A percentile compares a stretch with the other conserved stretches of the same genome.
These are phyloP conservation scores for Colletotrichum navitas DNA, from an alignment of 2,329 filamentous ascomycete genomes.

Conservation along the genomic window DNA sequence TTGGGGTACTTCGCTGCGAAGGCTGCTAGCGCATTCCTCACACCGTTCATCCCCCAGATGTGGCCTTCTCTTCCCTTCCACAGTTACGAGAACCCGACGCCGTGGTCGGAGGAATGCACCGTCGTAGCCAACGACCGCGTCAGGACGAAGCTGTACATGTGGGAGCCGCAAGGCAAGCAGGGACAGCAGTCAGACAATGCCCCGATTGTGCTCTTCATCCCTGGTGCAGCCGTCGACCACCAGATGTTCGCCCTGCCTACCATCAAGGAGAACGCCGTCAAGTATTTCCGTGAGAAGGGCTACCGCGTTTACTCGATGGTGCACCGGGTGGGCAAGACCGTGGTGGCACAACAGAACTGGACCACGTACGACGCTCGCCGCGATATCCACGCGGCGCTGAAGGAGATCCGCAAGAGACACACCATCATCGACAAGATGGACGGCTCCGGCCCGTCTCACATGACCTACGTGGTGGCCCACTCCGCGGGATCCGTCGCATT, in stretches of 20 bases:
- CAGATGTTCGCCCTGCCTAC: conserved; percentile 73
- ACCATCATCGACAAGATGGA: conserved; percentile 33
- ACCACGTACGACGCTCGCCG: conserved; percentile 71
- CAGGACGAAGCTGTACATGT: conserved; percentile 66
- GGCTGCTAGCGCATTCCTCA: conserved; percentile 65
- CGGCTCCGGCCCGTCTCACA: conserved; percentile 46
- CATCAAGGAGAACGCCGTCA: conserved; percentile 71
- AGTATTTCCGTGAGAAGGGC: conserved; percentile 71
- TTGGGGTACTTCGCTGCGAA: conserved; percentile 68
- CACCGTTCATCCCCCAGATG: conserved; percentile 66
- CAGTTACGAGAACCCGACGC: conserved; percentile 65
- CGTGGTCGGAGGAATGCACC: conserved; percentile 56
- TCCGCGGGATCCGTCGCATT: conserved; percentile 75
- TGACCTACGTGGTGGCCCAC: conserved; percentile 70
- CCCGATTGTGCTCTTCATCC: conserved; percentile 70
- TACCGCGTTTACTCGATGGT: conserved; percentile 72
- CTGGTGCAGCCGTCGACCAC: conserved; percentile 73
- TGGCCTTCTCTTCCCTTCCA: conserved; percentile 62
- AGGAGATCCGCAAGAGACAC: conserved; percentile 61
- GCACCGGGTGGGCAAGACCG: conserved; percentile 68
- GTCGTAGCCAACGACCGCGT: conserved; percentile 66
- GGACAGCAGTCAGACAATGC: conserved; percentile 49
- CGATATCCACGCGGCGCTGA: conserved; percentile 68
- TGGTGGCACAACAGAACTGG: conserved; percentile 63
- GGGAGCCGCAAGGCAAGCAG: conserved; percentile 60